These are phyloP conservation scores for Yamadazyma scolyti DNA, from an alignment of 805 yeast genomes.

Conservation along the genomic window DNA sequence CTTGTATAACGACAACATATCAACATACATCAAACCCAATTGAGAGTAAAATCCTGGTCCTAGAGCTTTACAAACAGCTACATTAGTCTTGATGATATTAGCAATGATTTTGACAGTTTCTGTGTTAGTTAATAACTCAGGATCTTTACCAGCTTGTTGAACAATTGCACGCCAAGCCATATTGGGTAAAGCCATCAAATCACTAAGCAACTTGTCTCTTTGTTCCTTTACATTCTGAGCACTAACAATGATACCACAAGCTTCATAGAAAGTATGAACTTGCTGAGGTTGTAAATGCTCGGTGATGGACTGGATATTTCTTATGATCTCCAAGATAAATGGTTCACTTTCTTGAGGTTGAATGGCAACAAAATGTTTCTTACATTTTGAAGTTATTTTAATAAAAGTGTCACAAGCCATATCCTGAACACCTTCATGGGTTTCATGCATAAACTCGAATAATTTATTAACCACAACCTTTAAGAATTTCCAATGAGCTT, in stretches of 20 bases:
- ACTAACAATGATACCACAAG: slow-evolving; percentile 89
- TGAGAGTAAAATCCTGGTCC: slow-evolving; percentile 91
- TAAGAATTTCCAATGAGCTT: slow-evolving; percentile 97
- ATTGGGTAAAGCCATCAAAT: slow-evolving; percentile 88
- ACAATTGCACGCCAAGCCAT: slow-evolving; percentile 92
- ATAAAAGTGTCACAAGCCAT: slow-evolving; percentile 99
- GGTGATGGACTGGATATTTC: slow-evolving; percentile 78
- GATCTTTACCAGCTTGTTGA: slow-evolving; percentile 79
- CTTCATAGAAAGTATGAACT: slow-evolving; percentile 95
- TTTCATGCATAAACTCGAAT: slow-evolving; percentile 98
- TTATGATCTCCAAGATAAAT: slow-evolving; percentile 84
- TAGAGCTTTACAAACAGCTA: slow-evolving; percentile 88
- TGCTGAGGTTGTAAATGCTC: slow-evolving; percentile 95
- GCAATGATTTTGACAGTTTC: slow-evolving; percentile 92
- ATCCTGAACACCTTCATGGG: slow-evolving; percentile 99
- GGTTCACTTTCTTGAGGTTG: slow-evolving; percentile 87
- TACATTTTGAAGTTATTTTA: slow-evolving; percentile 92
- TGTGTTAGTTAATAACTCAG: slow-evolving; percentile 67
- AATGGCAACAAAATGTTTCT: slow-evolving; percentile 86
- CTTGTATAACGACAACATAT: slow-evolving; percentile 83
- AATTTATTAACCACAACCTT: slow-evolving; percentile 93
- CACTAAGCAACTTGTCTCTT: slow-evolving; percentile 68
- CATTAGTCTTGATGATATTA: slow-evolving; percentile 91
- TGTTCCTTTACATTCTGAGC: slow-evolving; percentile 73
- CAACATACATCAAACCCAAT: slow-evolving; percentile 78